Evolutionary conservation across 192 early-diverging fungal genomes (phyloP).

Genomic region (Coemansia sp.): DNA sequence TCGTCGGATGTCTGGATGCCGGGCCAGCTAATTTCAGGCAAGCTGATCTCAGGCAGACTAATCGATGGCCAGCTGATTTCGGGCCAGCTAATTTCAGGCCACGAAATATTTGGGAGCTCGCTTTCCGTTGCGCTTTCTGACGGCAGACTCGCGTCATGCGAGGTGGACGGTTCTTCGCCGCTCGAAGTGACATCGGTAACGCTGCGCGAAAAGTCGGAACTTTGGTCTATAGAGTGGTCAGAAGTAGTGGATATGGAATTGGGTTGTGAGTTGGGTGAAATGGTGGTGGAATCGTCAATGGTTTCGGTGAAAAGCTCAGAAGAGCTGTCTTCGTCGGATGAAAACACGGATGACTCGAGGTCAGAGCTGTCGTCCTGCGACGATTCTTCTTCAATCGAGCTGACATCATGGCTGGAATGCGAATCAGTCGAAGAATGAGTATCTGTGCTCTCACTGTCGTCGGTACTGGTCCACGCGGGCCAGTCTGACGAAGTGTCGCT

Average conservation of each 20-base stretch:
- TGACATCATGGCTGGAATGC: neutral
- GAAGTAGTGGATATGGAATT: neutral
- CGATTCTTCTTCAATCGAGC: neutral
- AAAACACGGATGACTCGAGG: too few relatives aligned
- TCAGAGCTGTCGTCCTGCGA: neutral
- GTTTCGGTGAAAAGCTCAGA: neutral
- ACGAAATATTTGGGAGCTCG: slow-evolving; percentile 5
- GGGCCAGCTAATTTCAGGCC: slow-evolving; percentile 17
- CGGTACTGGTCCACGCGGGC: too few relatives aligned
- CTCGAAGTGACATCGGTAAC: neutral
- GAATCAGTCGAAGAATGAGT: too few relatives aligned
- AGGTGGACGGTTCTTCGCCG: too few relatives aligned
- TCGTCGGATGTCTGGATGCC: neutral
- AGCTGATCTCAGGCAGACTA: slow-evolving; percentile 9
- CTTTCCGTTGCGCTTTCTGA: neutral
- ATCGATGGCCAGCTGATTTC: slow-evolving; percentile 18
- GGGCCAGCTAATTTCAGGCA: neutral
- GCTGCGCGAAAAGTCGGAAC: slow-evolving; percentile 9
- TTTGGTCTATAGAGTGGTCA: slow-evolving; percentile 1
- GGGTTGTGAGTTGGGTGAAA: slow-evolving; percentile 3
- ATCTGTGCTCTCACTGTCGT: too few relatives aligned
- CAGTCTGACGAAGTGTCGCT: neutral
- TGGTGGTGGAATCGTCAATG: neutral
- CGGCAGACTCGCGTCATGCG: neutral
- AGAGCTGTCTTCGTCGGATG: neutral